Percentiles rank a stretch among this genome's conserved stretches.
Evolutionary conservation across 768 basidiomycete species (phyloP).

Genomic region (Myochromella boudieri): DNA sequence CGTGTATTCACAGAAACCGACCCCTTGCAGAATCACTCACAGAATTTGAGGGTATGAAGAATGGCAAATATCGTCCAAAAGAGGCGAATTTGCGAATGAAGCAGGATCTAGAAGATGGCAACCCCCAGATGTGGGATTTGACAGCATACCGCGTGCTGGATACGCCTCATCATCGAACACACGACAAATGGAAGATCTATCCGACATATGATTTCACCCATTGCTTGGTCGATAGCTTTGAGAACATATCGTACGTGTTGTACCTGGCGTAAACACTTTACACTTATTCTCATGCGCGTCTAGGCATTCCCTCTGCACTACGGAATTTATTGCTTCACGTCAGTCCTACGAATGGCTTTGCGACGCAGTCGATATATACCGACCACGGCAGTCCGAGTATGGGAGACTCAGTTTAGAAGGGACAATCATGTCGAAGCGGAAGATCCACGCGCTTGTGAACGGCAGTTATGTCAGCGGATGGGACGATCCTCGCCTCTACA

Average conservation of each 20-base stretch:
- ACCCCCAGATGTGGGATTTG: conserved; percentile 99
- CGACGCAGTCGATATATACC: conserved; percentile 96
- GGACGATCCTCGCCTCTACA: conserved; percentile 98
- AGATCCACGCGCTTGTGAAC: conserved; percentile 86
- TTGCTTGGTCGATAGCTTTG: conserved; percentile 96
- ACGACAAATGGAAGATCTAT: conserved; percentile 94
- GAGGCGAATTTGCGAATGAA: conserved; percentile 97
- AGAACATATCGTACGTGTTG: conserved; percentile 91
- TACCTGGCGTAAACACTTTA: not conserved
- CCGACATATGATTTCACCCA: conserved; percentile 99
- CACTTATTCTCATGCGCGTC: conserved; percentile 2
- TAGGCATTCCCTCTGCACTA: conserved; percentile 96
- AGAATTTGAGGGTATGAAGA: conserved; percentile 92
- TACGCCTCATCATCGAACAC: conserved; percentile 90
- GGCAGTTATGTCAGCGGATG: conserved; percentile 85
- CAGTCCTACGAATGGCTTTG: conserved; percentile 99
- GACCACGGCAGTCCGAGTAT: conserved; percentile 95
- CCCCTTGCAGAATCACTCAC: conserved; percentile 83
- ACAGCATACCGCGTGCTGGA: conserved; percentile 94
- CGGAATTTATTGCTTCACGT: conserved; percentile 92
- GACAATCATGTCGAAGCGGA: conserved; percentile 95
- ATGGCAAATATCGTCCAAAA: conserved; percentile 87
- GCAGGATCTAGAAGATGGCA: conserved; percentile 87
- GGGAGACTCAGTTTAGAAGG: conserved; percentile 92
- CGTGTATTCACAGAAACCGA: conserved; percentile 85